A percentile compares a stretch with the other conserved stretches of the same genome.
Conservation (phyloP, 305 asterid genomes). For the Nicotiana rustica region DNA sequence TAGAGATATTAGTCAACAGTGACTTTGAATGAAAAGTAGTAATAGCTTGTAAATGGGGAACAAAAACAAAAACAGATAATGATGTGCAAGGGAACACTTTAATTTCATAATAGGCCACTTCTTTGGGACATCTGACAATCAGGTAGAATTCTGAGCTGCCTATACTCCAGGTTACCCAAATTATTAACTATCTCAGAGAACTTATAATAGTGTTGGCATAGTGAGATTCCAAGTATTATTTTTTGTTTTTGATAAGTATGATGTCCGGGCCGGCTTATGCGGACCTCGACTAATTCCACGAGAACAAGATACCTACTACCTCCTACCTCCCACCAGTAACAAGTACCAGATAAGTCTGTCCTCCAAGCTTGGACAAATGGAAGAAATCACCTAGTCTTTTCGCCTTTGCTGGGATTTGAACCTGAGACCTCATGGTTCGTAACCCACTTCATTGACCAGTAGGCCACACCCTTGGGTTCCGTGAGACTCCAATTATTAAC, state of each 20-base stretch:
- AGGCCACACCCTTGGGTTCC: too few relatives aligned
- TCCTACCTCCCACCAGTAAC: too few relatives aligned
- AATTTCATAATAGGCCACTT: conserved; percentile 5
- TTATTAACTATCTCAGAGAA: conserved; percentile 1
- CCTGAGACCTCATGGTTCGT: too few relatives aligned
- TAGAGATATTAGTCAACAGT: not conserved
- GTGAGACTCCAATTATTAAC: conserved; percentile 2
- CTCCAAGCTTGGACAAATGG: too few relatives aligned
- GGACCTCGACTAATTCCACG: too few relatives aligned
- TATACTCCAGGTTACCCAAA: not conserved
- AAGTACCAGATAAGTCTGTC: too few relatives aligned
- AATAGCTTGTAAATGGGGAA: not conserved
- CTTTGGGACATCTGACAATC: conserved; percentile 28
- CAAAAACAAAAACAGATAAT: not conserved
- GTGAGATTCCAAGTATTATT: not conserved
- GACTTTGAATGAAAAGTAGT: not conserved
- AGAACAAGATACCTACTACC: too few relatives aligned
- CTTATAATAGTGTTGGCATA: not conserved
- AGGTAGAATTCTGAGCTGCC: conserved; percentile 10
- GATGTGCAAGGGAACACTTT: not conserved
- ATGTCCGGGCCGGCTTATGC: not conserved
- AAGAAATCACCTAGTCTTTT: too few relatives aligned
- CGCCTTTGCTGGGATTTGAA: too few relatives aligned
- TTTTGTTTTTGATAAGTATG: too few relatives aligned
- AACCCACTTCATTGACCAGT: too few relatives aligned